Percentiles rank a stretch among this genome's conserved stretches.
Evolutionary conservation across 768 basidiomycete genomes (phyloP).

Genomic region (Tricholoma saponaceum): DNA sequence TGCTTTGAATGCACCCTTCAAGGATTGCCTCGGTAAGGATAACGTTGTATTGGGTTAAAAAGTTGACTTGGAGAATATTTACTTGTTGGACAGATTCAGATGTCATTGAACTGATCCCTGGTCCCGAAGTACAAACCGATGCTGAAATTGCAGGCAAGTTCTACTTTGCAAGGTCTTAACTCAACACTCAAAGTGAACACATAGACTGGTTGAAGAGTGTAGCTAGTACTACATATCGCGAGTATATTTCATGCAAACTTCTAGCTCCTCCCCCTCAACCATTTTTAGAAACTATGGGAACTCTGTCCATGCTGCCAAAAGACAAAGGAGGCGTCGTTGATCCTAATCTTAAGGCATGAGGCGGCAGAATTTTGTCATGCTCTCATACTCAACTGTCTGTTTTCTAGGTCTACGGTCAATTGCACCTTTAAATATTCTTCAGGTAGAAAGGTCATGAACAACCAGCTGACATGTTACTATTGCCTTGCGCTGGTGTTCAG

Average conservation of each 20-base stretch:
- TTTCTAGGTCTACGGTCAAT: neutral
- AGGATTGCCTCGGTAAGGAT: constrained; percentile 13
- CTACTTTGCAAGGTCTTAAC: neutral
- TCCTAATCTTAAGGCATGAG: constrained; percentile 34
- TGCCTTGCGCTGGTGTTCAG: no score
- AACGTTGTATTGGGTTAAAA: neutral
- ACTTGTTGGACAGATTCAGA: neutral
- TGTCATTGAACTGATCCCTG: constrained; percentile 29
- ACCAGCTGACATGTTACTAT: no score
- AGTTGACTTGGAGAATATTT: neutral
- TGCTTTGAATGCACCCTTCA: constrained; percentile 14
- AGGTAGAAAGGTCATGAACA: no score
- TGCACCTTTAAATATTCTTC: no score
- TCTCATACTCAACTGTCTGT: neutral
- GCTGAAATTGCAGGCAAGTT: constrained; percentile 28
- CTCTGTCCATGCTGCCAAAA: constrained; percentile 51
- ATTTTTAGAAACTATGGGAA: constrained; percentile 39
- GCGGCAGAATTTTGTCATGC: neutral
- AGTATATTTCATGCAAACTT: neutral
- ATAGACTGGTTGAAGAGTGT: constrained; percentile 9
- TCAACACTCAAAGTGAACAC: neutral
- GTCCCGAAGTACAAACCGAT: constrained; percentile 25
- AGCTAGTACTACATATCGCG: constrained; percentile 4
- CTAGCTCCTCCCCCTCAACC: neutral
- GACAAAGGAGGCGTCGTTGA: constrained; percentile 52